A percentile compares a stretch with the other conserved stretches of the same genome.
Evolutionary conservation across 2,329 filamentous ascomycete genomes (phyloP).

Genomic region (Celoporthe dispersa): DNA sequence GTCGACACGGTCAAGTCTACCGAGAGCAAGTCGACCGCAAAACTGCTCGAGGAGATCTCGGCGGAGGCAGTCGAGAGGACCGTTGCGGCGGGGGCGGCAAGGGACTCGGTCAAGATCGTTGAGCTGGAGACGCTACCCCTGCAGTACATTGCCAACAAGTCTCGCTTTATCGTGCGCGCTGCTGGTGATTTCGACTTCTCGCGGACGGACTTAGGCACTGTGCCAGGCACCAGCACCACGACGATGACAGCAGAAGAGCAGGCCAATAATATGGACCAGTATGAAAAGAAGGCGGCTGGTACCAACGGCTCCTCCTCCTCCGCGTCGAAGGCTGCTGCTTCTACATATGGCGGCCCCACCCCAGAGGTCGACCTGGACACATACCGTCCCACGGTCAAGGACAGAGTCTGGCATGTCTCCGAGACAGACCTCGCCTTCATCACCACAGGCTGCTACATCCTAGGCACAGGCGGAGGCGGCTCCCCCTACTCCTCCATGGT

Average conservation of each 20-base stretch:
- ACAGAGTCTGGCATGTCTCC: conserved; percentile 60
- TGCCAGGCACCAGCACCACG: conserved; percentile 12
- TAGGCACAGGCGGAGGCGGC: conserved; percentile 65
- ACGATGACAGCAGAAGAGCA: conserved; percentile 1
- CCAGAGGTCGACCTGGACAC: conserved; percentile 40
- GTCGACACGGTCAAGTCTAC: conserved; percentile 57
- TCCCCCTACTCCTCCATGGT: conserved; percentile 59
- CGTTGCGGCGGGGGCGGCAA: conserved; percentile 49
- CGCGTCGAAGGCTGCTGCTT: not conserved
- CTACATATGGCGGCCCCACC: not conserved
- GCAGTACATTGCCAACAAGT: conserved; percentile 59
- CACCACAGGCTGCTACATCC: conserved; percentile 62
- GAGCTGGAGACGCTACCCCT: conserved; percentile 60
- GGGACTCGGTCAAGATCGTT: conserved; percentile 50
- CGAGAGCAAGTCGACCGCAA: conserved; percentile 43
- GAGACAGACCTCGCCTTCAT: conserved; percentile 64
- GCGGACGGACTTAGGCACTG: conserved; percentile 36
- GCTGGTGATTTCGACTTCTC: conserved; percentile 61
- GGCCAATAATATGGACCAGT: conserved; percentile 33
- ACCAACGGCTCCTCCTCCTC: conserved; percentile 17
- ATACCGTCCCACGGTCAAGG: conserved; percentile 54
- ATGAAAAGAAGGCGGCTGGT: conserved; percentile 32
- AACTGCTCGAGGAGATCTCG: conserved; percentile 45
- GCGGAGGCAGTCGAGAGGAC: conserved; percentile 49
- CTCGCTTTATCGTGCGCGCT: conserved; percentile 61